These are phyloP conservation scores for Erodium moschatum DNA, from an alignment of 441 rosid species.

Conservation along the genomic window DNA sequence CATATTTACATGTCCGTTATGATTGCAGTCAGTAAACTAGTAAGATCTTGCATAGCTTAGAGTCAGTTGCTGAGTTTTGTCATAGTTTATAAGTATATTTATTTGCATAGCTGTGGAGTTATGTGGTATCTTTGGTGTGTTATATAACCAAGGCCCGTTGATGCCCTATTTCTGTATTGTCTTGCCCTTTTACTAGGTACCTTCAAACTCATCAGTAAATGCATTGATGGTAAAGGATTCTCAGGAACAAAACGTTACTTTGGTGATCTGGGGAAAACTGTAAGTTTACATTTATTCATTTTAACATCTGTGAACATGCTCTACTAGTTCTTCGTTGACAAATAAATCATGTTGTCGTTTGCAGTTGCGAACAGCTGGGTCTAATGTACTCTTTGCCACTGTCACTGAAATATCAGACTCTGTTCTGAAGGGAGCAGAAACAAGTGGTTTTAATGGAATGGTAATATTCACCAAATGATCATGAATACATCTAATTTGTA, in stretches of 20 bases:
- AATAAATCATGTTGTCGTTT: constrained; percentile 26
- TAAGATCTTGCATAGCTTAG: not conserved
- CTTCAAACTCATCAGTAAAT: constrained; percentile 74
- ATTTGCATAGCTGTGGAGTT: not conserved
- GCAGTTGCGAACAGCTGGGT: constrained; percentile 83
- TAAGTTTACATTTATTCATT: constrained; percentile 31
- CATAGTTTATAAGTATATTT: not conserved
- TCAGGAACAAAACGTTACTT: constrained; percentile 89
- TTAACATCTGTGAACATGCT: constrained; percentile 10
- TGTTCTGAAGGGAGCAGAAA: constrained; percentile 78
- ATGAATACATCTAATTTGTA: constrained; percentile 8
- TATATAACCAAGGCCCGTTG: not conserved
- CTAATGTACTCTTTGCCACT: constrained; percentile 75
- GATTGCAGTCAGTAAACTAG: constrained; percentile 4
- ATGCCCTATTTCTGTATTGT: not conserved
- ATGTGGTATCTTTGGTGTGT: not conserved
- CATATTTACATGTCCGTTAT: not conserved
- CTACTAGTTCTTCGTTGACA: constrained; percentile 15
- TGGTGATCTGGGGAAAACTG: constrained; percentile 88
- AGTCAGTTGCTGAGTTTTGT: constrained; percentile 1
- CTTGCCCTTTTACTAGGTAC: constrained; percentile 42
- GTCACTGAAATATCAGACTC: constrained; percentile 92
- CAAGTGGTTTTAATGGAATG: constrained; percentile 93
- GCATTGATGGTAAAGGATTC: constrained; percentile 60
- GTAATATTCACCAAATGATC: constrained; percentile 31